These are phyloP conservation scores for Hypoxylon sp. DNA, from an alignment of 2,329 filamentous ascomycete species.

Conservation along the genomic window DNA sequence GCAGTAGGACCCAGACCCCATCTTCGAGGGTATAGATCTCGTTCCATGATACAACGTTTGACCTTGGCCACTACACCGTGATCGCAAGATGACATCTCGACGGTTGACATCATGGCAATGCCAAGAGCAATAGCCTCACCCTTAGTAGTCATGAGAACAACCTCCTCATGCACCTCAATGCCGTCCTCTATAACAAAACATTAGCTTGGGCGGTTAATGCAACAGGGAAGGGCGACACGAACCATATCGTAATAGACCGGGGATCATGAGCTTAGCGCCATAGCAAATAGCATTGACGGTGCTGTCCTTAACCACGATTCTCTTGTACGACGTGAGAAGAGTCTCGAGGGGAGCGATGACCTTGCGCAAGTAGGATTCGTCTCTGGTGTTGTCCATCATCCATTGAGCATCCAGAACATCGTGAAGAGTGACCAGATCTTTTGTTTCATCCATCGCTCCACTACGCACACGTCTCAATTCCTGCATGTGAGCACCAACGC, in stretches of 20 bases:
- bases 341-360: conserved; percentile 96
- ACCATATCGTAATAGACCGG: conserved; percentile 93
- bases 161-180: conserved; percentile 95
- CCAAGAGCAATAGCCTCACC: conserved; percentile 97
- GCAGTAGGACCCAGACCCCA: conserved; percentile 97
- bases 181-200: conserved; percentile 73
- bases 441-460: conserved; percentile 94
- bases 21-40: conserved; percentile 94
- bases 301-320: conserved; percentile 96
- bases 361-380: conserved; percentile 90
- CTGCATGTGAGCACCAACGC: conserved; percentile 98
- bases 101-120: conserved; percentile 97
- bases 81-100: conserved; percentile 96
- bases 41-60: conserved; percentile 99
- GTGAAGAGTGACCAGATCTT: conserved; percentile 92
- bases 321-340: conserved; percentile 92
- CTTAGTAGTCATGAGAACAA: conserved; percentile 99
- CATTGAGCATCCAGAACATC: conserved; percentile 97
- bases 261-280: conserved; percentile 98
- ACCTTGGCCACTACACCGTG: conserved; percentile 99
- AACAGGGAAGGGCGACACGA: conserved; percentile 52
- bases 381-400: conserved; percentile 94
- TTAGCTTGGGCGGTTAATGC: conserved; percentile 20
- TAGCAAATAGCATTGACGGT: conserved; percentile 98
- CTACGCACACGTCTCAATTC: conserved; percentile 93